Conservation (phyloP, 192 early-diverging fungal genomes). For the Coemansia sp. region DNA sequence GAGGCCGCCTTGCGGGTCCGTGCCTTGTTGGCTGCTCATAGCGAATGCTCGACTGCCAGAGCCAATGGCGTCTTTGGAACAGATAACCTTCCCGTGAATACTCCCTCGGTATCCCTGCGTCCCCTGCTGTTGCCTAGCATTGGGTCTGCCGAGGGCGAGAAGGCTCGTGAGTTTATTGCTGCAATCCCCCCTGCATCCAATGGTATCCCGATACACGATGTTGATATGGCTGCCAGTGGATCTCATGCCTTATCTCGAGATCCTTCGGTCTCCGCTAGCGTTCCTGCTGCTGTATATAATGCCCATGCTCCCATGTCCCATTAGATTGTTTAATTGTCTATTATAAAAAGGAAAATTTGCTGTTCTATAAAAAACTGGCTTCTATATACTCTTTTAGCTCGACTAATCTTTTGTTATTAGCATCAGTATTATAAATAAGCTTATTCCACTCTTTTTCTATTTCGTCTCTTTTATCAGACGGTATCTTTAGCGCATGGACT, state of each 20-base stretch:
- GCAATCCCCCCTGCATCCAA: slow-evolving; percentile 41
- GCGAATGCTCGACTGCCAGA: slow-evolving; percentile 70
- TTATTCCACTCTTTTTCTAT: background rate
- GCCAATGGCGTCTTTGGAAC: slow-evolving; percentile 63
- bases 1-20: slow-evolving; percentile 76
- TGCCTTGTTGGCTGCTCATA: slow-evolving; percentile 72
- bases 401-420: no score
- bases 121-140: slow-evolving; percentile 12
- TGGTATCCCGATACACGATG: slow-evolving; percentile 24
- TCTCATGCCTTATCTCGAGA: background rate
- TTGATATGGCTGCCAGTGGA: slow-evolving; percentile 11
- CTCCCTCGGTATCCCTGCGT: slow-evolving; percentile 22
- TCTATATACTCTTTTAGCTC: no score
- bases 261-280: background rate
- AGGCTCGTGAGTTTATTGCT: slow-evolving; percentile 38
- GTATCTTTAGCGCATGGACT: background rate
- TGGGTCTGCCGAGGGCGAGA: slow-evolving; percentile 19
- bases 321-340: no score
- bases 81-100: slow-evolving; percentile 33
- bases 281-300: background rate
- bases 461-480: background rate
- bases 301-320: no score
- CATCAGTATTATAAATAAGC: no score
- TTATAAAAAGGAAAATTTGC: no score
- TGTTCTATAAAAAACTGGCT: no score